These are phyloP conservation scores for Amaranthus tricolor DNA, from an alignment of 179 eudicot species.

Conservation along the genomic window DNA sequence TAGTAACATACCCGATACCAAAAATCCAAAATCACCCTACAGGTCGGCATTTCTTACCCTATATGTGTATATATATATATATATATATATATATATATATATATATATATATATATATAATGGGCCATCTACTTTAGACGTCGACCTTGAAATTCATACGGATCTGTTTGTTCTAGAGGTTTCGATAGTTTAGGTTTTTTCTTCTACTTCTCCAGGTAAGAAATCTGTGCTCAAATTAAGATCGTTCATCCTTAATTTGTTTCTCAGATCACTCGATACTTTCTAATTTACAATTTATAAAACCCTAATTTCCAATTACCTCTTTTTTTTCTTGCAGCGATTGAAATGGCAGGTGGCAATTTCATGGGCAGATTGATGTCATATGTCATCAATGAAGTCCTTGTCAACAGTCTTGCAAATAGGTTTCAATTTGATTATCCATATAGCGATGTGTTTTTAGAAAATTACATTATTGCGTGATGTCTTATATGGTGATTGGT, in stretches of 20 bases:
- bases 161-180: not conserved
- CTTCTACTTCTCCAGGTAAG: not conserved
- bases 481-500: not conserved
- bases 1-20: too few species aligned
- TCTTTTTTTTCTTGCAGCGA: not conserved
- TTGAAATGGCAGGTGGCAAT: slow-evolving; percentile 55
- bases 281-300: not conserved
- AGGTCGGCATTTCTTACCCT: too few species aligned
- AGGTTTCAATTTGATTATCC: slow-evolving; percentile 39
- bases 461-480: not conserved
- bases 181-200: slow-evolving; percentile 4
- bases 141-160: not conserved
- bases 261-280: not conserved
- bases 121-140: not conserved
- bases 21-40: too few species aligned
- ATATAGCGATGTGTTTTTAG: slow-evolving; percentile 6
- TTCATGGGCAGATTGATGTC: slow-evolving; percentile 59
- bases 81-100: too few species aligned
- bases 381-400: slow-evolving; percentile 64
- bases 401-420: slow-evolving; percentile 68
- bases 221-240: not conserved
- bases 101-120: not conserved
- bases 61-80: too few species aligned
- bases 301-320: slow-evolving; percentile 2
- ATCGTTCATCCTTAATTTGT: not conserved